Conservation (phyloP, 305 asterid species). For the Fraxinus angustifolia region DNA sequence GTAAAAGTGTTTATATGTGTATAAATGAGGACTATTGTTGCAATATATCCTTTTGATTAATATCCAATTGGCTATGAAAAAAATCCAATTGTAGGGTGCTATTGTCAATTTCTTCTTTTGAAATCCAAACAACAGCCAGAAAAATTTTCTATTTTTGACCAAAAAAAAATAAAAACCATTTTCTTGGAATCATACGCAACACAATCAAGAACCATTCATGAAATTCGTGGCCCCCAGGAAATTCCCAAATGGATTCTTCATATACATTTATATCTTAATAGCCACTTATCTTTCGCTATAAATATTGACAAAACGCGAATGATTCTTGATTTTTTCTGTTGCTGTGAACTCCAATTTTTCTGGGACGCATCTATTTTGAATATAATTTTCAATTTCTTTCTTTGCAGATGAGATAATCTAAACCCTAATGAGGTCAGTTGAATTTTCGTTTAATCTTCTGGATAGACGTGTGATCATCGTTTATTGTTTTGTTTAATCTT, state of each 20-base stretch:
- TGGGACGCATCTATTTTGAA: background rate
- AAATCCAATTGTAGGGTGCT: no score
- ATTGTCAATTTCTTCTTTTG: slow-evolving; percentile 20
- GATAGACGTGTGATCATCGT: background rate
- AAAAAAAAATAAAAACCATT: background rate
- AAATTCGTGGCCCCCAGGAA: slow-evolving; percentile 50
- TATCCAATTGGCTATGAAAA: background rate
- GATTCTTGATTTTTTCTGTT: slow-evolving; percentile 16
- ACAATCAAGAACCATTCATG: slow-evolving; percentile 43
- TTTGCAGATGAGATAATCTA: slow-evolving; percentile 27
- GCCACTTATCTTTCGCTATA: slow-evolving; percentile 23
- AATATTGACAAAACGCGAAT: background rate
- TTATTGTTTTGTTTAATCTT: background rate
- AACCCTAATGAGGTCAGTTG: slow-evolving; percentile 30
- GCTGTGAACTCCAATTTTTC: slow-evolving; percentile 1
- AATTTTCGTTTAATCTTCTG: background rate
- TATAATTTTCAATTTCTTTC: background rate
- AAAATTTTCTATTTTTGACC: slow-evolving; percentile 19
- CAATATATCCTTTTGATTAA: background rate
- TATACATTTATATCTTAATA: slow-evolving; percentile 17
- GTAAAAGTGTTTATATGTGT: background rate
- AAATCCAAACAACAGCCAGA: slow-evolving; percentile 37
- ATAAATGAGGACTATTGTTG: background rate
- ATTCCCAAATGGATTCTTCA: slow-evolving; percentile 23
- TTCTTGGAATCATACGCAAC: slow-evolving; percentile 25